A percentile compares a stretch with the other conserved stretches of the same genome.
phyloP scores from a whole-genome alignment of 1,284 basidiomycete genomes.

The Apiotrichum sp. region DNA sequence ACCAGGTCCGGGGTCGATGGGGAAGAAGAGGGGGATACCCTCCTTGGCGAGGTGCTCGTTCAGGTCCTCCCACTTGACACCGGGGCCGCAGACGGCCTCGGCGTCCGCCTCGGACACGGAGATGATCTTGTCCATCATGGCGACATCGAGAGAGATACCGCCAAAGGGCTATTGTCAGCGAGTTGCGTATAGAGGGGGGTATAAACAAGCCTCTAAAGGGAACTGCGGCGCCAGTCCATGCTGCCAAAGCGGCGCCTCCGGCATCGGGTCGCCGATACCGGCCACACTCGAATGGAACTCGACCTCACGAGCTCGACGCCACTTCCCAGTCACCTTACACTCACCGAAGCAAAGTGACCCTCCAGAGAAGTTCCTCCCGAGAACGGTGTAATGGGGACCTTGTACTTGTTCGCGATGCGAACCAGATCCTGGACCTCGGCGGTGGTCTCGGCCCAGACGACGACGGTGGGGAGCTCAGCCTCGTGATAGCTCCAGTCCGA shows the following conservation, averaged over 20 bases:
- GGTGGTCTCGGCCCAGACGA: conserved; percentile 44
- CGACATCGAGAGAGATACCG: conserved; percentile 79
- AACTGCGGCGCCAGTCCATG: too few species aligned
- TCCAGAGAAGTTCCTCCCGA: conserved; percentile 44
- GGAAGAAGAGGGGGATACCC: conserved; percentile 79
- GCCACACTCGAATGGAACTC: too few species aligned
- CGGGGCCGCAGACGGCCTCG: conserved; percentile 77
- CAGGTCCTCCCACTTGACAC: conserved; percentile 76
- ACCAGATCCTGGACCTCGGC: conserved; percentile 44
- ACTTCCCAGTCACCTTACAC: conserved; percentile 5
- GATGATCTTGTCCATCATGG: conserved; percentile 75
- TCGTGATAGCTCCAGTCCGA: conserved; percentile 47
- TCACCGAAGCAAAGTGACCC: conserved; percentile 42
- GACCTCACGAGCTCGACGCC: too few species aligned
- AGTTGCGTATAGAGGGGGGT: too few species aligned
- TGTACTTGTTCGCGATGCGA: conserved; percentile 34
- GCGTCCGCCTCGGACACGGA: conserved; percentile 60
- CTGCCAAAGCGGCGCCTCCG: too few species aligned
- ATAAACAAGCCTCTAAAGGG: too few species aligned
- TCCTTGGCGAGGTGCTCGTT: conserved; percentile 66
- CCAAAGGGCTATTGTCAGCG: conserved; percentile 49
- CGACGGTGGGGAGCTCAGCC: conserved; percentile 43
- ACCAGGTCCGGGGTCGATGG: conserved; percentile 63
- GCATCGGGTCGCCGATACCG: too few species aligned
- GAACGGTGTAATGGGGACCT: conserved; percentile 46